phyloP scores from a whole-genome alignment of 176 grass and related monocot genomes.

The Triticum timopheevii region DNA sequence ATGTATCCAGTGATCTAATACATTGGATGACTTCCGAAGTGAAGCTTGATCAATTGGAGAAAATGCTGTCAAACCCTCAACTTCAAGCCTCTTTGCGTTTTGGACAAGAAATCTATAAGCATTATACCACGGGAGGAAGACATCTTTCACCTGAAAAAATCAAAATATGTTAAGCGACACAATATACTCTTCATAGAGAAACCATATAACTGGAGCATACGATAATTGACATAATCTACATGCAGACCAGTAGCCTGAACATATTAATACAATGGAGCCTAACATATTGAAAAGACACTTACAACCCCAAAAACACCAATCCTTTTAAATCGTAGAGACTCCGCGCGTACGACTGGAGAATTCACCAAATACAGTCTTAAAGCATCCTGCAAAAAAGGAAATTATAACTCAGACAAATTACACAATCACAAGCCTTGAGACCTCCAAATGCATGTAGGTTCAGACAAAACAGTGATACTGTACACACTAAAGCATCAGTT shows the following conservation, averaged over 20 bases:
- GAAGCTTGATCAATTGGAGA: slow-evolving; percentile 57
- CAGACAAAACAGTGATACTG: neutral
- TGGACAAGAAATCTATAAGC: slow-evolving; percentile 96
- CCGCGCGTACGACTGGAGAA: slow-evolving; percentile 93
- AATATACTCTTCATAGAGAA: slow-evolving; percentile 18
- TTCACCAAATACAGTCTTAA: slow-evolving; percentile 94
- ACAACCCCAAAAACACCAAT: slow-evolving; percentile 93
- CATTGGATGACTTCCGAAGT: slow-evolving; percentile 85
- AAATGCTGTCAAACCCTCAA: slow-evolving; percentile 71
- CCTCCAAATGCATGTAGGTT: slow-evolving; percentile 20
- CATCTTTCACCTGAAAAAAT: slow-evolving; percentile 91
- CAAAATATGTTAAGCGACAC: slow-evolving; percentile 5
- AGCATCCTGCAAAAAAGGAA: slow-evolving; percentile 70
- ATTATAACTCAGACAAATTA: neutral
- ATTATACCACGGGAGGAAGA: slow-evolving; percentile 99
- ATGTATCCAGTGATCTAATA: slow-evolving; percentile 96
- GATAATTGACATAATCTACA: slow-evolving; percentile 16
- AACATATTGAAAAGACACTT: slow-evolving; percentile 43
- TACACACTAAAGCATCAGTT: neutral
- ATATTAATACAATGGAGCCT: neutral
- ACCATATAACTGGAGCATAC: slow-evolving; percentile 8
- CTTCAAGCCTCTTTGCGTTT: slow-evolving; percentile 98
- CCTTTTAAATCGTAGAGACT: slow-evolving; percentile 89
- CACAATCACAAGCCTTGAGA: slow-evolving; percentile 6
- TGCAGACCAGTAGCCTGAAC: slow-evolving; percentile 23